Base-by-base conservation (phyloP, 1,284 basidiomycete genomes). In the Vanrija sp. region DNA sequence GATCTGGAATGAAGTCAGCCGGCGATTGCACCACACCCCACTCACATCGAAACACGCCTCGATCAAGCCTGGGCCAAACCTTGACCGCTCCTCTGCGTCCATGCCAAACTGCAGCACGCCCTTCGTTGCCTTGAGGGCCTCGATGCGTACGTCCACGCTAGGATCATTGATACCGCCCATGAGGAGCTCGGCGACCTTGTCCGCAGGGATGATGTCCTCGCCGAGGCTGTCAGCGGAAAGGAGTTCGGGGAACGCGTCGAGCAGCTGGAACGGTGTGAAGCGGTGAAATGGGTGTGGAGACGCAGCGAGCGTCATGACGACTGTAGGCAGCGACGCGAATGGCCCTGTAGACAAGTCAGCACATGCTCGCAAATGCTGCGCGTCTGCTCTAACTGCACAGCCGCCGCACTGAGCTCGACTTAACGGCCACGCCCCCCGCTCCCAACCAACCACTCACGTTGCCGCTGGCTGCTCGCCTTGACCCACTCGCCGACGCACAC, bases 201-300 rank as follows among this genome's bases (percentile, higher is more conserved):
- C 57, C 9, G 64, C 52, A 2, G 65, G 62, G 16, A 73, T 23
- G 3, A 48, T 7, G 25, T 48, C 25, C 1, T 67, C 65, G 10
- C 67, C 65, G 15, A 67, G 57, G 26, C 57, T 64, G 18, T 68
- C 65, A 10, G 46, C 53, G 7, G 67, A 63, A 0, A 75, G 52
- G 0, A 75, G 56, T 0, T 65, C 63, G 1, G 73, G 73, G 10
- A 60, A 63, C 21, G 61, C 51, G 29, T 66, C 63, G 18, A 75
- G 61, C 3, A 75, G 52, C 54, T 73, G 72, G 48, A 66, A 75
- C 3, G 73, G 64, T 0, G 72, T 69, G 61, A 68, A 71, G 25
- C 73, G 69, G 54, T 70, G 69, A 52, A 69, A 69, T 3, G 73
- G 65, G 34, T 68, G 62, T 14, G 59, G 57, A 1, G 69, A 69